These are phyloP conservation scores for Tricholoma matsutake DNA, from an alignment of 768 basidiomycete species.

Conservation along the genomic window DNA sequence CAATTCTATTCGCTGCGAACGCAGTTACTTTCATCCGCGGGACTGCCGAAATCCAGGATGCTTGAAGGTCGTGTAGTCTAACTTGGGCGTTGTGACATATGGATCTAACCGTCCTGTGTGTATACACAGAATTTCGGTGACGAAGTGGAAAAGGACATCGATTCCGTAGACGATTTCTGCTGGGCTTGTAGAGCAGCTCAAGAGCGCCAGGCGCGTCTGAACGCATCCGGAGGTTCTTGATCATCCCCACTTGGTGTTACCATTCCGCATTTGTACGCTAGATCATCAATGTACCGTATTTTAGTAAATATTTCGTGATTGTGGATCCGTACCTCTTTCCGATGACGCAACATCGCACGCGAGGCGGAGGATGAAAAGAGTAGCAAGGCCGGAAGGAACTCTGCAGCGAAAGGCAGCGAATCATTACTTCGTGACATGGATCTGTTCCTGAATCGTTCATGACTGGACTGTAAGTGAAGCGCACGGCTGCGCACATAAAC, in stretches of 20 bases:
- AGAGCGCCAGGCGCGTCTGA: conserved; percentile 30
- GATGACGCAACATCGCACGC: conserved; percentile 11
- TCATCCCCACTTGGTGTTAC: not conserved
- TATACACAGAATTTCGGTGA: conserved; percentile 56
- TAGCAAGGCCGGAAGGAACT: conserved; percentile 5
- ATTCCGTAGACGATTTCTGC: conserved; percentile 70
- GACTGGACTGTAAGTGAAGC: too few relatives aligned
- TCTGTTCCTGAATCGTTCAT: too few relatives aligned
- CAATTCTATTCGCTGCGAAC: conserved; percentile 59
- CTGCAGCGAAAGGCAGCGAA: not conserved
- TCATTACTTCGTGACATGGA: not conserved
- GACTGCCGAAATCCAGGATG: conserved; percentile 54
- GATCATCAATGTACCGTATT: conserved; percentile 3
- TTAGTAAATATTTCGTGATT: conserved; percentile 8
- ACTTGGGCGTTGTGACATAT: not conserved
- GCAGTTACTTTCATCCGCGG: conserved; percentile 57
- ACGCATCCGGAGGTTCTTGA: conserved; percentile 1
- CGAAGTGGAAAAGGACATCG: conserved; percentile 67
- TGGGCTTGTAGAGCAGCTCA: conserved; percentile 64
- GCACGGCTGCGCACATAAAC: too few relatives aligned
- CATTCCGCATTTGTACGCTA: conserved; percentile 10
- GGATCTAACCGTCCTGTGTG: not conserved
- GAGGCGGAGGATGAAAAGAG: conserved; percentile 1
- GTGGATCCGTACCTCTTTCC: conserved; percentile 11
- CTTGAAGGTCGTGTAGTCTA: conserved; percentile 43